phyloP scores from a whole-genome alignment of 768 basidiomycete genomes.

The Phanerodontia chrysosporium region DNA sequence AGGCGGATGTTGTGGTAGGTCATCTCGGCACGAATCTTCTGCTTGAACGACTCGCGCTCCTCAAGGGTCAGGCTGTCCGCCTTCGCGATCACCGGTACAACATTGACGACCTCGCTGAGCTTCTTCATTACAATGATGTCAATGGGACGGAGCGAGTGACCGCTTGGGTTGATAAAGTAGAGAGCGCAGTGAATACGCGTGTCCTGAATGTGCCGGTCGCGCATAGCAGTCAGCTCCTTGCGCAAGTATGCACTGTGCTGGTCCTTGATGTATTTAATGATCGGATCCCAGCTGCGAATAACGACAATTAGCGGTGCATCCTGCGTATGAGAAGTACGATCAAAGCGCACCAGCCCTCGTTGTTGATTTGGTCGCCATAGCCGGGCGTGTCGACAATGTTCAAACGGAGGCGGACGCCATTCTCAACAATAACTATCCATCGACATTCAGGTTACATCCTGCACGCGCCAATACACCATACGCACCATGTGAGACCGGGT shows the following conservation, averaged over 20 bases:
- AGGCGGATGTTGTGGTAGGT: constrained; percentile 88
- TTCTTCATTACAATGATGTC: constrained; percentile 99
- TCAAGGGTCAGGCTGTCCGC: constrained; percentile 90
- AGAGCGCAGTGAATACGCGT: constrained; percentile 97
- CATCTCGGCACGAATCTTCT: constrained; percentile 91
- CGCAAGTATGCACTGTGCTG: constrained; percentile 98
- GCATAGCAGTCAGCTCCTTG: constrained; percentile 98
- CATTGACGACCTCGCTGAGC: constrained; percentile 97
- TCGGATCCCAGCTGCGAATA: constrained; percentile 86
- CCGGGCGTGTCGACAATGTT: constrained; percentile 99
- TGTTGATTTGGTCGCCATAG: constrained; percentile 98
- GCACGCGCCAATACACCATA: constrained; percentile 10
- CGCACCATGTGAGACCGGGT: constrained; percentile 89
- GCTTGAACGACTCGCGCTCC: constrained; percentile 91
- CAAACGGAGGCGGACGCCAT: constrained; percentile 88
- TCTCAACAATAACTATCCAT: constrained; percentile 86
- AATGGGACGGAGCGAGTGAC: constrained; percentile 92
- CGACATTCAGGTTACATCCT: background rate
- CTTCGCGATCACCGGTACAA: constrained; percentile 99
- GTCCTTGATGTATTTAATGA: constrained; percentile 99
- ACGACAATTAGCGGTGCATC: background rate
- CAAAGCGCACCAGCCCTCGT: constrained; percentile 83
- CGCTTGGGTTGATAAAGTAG: constrained; percentile 99
- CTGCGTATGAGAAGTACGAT: background rate
- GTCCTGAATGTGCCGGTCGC: constrained; percentile 97